Base-by-base conservation (phyloP, 495 filamentous ascomycete species). In the Trichoderma virens region DNA sequence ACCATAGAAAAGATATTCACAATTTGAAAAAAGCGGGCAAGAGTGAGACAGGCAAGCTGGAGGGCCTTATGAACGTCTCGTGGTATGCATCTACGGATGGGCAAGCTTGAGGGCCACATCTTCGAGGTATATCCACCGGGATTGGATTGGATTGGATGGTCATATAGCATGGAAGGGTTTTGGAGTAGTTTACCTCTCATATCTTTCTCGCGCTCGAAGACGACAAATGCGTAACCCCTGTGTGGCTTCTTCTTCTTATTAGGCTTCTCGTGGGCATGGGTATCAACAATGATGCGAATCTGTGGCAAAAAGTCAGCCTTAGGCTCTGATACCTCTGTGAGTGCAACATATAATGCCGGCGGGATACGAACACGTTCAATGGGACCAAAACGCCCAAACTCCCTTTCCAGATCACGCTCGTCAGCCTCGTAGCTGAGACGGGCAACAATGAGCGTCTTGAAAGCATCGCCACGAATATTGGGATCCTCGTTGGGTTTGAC, bases 141-240 rank as follows among this genome's bases (percentile, higher is more conserved):
- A 34, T 67, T 59, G 59, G 70, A 70, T 68, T 67, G 70, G 70
- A 67, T 70, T 68, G 72, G 69, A 75, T 70, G 70, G 71, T 66
- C 72, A 71, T 74, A 45, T 45, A n/a, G 41, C 41, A 45, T 45
- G 41, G 41, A 18, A 11, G 32, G 32, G 32, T 35, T 45, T 45
- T 11, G 72, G 72, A 65, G 70, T 70, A 66, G 71, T 68, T 82
- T 96, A 97, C 94, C 93, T 88, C 96, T 97, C 95, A 98, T 97
- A 72, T 98, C 94, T 77, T 93, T 93, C 75, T 98, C 94, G 71
- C 91, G 87, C 77, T 98, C 93, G 74, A 92, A 98, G 59, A 97
- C 92, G 69, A 98, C 88, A 74, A 98, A 98, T 65, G 92, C 94
- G 78, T 98, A 98, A 66, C 94, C 94, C 68, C 86, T 84, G 73